Percentiles rank a stretch among this genome's conserved stretches.
Conservation (phyloP, 2,329 filamentous ascomycete genomes). For the Penicillium sclerotiorum region DNA sequence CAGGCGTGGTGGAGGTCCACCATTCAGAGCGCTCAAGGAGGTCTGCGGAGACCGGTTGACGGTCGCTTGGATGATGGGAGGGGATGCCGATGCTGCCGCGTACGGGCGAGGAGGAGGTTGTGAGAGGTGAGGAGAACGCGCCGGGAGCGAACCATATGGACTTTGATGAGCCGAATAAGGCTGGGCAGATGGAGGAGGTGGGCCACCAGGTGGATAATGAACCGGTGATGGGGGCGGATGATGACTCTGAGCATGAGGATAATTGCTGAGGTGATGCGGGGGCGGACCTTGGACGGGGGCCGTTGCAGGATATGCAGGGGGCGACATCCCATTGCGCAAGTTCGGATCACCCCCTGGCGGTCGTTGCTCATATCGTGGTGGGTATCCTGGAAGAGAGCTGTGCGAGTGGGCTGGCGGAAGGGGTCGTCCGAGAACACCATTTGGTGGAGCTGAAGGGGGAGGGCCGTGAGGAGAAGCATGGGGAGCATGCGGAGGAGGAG, state of each 20-base stretch:
- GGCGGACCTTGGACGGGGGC: constrained; percentile 49
- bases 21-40: constrained; percentile 38
- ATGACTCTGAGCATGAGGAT: constrained; percentile 18
- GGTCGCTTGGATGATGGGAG: constrained; percentile 41
- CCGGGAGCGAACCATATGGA: constrained; percentile 40
- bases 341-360: constrained; percentile 33
- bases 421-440: constrained; percentile 31
- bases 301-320: constrained; percentile 46
- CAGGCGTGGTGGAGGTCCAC: constrained; percentile 39
- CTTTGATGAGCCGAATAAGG: constrained; percentile 41
- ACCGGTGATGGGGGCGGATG: constrained; percentile 23
- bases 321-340: constrained; percentile 39
- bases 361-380: constrained; percentile 40
- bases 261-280: constrained; percentile 27
- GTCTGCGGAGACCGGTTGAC: constrained; percentile 42
- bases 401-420: constrained; percentile 33
- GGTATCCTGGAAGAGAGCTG: constrained; percentile 33
- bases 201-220: constrained; percentile 37
- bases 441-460: constrained; percentile 19
- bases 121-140: constrained; percentile 38
- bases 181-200: constrained; percentile 32
- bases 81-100: constrained; percentile 40
- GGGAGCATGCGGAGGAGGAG: constrained; percentile 15
- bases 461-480: constrained; percentile 17
- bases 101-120: constrained; percentile 39